Evolutionary conservation across 2,329 filamentous ascomycete genomes (phyloP).

Genomic region (Trichoderma koningii): DNA sequence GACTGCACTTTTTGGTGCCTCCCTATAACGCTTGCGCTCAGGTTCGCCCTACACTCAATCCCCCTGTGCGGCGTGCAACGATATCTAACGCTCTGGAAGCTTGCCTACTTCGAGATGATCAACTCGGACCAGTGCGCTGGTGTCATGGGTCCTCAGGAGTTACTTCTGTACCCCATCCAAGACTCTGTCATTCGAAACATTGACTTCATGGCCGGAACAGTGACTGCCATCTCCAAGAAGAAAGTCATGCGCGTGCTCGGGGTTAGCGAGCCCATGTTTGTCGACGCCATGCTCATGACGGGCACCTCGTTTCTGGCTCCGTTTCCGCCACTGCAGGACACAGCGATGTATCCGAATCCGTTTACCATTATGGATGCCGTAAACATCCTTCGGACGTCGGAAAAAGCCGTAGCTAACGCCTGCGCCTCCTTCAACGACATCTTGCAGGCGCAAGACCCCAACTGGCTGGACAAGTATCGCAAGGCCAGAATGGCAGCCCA

Average conservation of each 20-base stretch:
- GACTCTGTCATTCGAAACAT: slow-evolving; percentile 69
- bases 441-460: slow-evolving; percentile 66
- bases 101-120: slow-evolving; percentile 74
- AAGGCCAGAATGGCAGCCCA: slow-evolving; percentile 83
- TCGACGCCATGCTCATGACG: slow-evolving; percentile 80
- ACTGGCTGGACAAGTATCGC: slow-evolving; percentile 84
- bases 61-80: slow-evolving; percentile 29
- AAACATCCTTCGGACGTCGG: slow-evolving; percentile 69
- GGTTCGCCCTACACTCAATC: slow-evolving; percentile 52
- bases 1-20: slow-evolving; percentile 76
- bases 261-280: slow-evolving; percentile 70
- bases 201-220: slow-evolving; percentile 68
- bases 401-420: slow-evolving; percentile 70
- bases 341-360: slow-evolving; percentile 55
- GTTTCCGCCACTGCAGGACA: slow-evolving; percentile 74
- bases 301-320: slow-evolving; percentile 78
- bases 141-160: slow-evolving; percentile 80
- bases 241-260: slow-evolving; percentile 69
- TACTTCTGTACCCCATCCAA: slow-evolving; percentile 81
- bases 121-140: slow-evolving; percentile 70
- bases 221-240: slow-evolving; percentile 65
- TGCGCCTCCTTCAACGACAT: slow-evolving; percentile 81
- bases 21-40: slow-evolving; percentile 88
- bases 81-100: slow-evolving; percentile 48
- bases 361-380: slow-evolving; percentile 73